Base-by-base conservation (phyloP, 2,329 filamentous ascomycete genomes). In the Colletotrichum tofieldiae region DNA sequence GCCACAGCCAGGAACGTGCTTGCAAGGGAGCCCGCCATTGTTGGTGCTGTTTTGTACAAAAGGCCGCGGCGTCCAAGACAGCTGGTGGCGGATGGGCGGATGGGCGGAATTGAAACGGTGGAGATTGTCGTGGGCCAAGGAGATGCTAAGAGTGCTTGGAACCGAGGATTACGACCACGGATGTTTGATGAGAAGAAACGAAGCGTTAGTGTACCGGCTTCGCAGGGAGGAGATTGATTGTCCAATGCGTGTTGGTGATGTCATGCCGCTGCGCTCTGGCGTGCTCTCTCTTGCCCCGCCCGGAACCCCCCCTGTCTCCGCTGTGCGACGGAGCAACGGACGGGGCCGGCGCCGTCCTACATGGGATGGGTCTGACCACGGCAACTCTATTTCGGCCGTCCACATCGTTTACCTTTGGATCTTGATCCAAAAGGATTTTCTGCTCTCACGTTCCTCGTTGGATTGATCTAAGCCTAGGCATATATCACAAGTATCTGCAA, bases 211-310 rank as follows among this genome's bases (percentile, higher is more conserved):
- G 49, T n/a, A 9, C 14, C 16, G 39, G 54, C 64, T 64, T 60
- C 54, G 39, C n/a, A 49, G 59, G 54, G 65, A 64, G 43, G 43
- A 64, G 32, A 39, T n/a, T 16, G 20, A 23, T 7, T 3, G 23
- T 26, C 26, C 18, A 14, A 47, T 45, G 54, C 45, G 26, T 29
- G 35, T 56, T 60, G 59, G 60, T 72, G 70, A 72, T 72, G 70
- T 72, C 70, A 72, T 72, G 66, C 54, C 23, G 37, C n/a, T 43
- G 18, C 45, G 59, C 52, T 72, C 70, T 72, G 70, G 70, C 70
- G 54, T 72, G 70, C 66, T 64, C 52, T 45, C 23, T 61, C 47
- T 49, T 61, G 51, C 65, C 69, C 65, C 65, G 51, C 69, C 58
- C 52, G 35, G 59, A 63, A 39, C 29, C 52, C 58, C 58, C 64